phyloP scores from a whole-genome alignment of 2,329 filamentous ascomycete species.

The Fusarium citri region DNA sequence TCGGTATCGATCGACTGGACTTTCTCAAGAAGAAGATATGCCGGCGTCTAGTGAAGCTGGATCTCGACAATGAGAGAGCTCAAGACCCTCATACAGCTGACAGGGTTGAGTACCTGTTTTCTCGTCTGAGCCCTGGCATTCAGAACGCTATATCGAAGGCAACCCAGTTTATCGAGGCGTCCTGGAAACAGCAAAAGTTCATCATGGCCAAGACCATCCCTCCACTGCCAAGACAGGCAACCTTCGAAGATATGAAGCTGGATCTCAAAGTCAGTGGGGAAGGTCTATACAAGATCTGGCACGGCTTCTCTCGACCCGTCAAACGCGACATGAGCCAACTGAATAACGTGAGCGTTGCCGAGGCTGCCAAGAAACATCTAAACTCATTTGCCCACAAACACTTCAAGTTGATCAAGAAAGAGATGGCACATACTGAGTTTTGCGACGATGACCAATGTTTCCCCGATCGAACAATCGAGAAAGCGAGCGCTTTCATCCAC shows the following conservation, averaged over 20 bases:
- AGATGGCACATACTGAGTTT: constrained; percentile 10
- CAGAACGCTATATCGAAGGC: constrained; percentile 19
- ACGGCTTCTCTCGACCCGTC: constrained; percentile 19
- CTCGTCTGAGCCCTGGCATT: constrained; percentile 20
- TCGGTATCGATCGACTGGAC: constrained; percentile 33
- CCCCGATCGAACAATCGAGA: background rate
- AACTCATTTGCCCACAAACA: constrained; percentile 26
- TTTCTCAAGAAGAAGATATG: constrained; percentile 45
- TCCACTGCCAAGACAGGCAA: constrained; percentile 32
- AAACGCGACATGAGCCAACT: background rate
- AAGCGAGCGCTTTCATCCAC: constrained; percentile 6
- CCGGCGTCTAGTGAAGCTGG: constrained; percentile 43
- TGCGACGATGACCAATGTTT: background rate
- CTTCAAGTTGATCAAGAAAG: constrained; percentile 27
- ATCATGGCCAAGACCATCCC: constrained; percentile 38
- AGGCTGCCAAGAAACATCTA: constrained; percentile 37
- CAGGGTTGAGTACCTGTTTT: constrained; percentile 36
- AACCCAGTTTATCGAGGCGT: constrained; percentile 24
- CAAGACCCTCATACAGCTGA: constrained; percentile 9
- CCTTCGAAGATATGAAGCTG: constrained; percentile 25
- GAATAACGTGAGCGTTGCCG: constrained; percentile 20
- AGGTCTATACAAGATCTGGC: constrained; percentile 22
- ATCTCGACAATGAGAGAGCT: constrained; percentile 32
- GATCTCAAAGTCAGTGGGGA: constrained; percentile 35
- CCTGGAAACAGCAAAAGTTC: constrained; percentile 39